Evolutionary conservation across 2,329 filamentous ascomycete genomes (phyloP), one percentile per base, ranked within the genome.

Genomic region (Fusarium pseudograminearum): DNA sequence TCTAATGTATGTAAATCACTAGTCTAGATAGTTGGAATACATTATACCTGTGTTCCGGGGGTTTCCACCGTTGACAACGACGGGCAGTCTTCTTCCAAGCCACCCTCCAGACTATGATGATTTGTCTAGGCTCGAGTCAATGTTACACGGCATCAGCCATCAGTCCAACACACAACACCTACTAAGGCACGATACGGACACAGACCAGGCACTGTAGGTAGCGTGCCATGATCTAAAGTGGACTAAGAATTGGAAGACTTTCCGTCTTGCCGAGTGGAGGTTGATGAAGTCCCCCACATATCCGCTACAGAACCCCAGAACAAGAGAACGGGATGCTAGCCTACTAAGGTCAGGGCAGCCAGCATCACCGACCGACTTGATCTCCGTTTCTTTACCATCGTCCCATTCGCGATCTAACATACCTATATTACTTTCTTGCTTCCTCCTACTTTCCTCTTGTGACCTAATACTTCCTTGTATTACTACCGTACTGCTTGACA

Each of bases 331-430:
- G 48, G 14, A 74, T 72, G 72, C 66, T 71, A 61, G 33, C 62
- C 71, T 71, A 65, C 61, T 62, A 57, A 74, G 68, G 70, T 67
- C 72, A 72, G 63, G 62, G 62, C 59, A 61, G 40, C 70, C 69
- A 74, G 73, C 71, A 74, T 72, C 73, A 73, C 73, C 60, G 69
- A 74, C 48, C 34, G 34, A 52, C 73, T n/a, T 71, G 61, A 62
- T 64, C 70, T 70, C 36, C 36, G 20, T 70, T 68, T 65, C 69
- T 61, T 73, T 50, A 61, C 71, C 71, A 75, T 74, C 73, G 71
- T 62, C 73, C 73, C 73, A 74, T 74, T 69, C 67, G 62, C 65
- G 57, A 70, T 68, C 67, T 70, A 57, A 55, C 61, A 62, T 60
- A 57, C 57, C 50, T 73, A 51, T 48, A 47, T 40, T 52, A 41